phyloP scores from a whole-genome alignment of 2,329 filamentous ascomycete species.

The Coniochaeta prunicola region DNA sequence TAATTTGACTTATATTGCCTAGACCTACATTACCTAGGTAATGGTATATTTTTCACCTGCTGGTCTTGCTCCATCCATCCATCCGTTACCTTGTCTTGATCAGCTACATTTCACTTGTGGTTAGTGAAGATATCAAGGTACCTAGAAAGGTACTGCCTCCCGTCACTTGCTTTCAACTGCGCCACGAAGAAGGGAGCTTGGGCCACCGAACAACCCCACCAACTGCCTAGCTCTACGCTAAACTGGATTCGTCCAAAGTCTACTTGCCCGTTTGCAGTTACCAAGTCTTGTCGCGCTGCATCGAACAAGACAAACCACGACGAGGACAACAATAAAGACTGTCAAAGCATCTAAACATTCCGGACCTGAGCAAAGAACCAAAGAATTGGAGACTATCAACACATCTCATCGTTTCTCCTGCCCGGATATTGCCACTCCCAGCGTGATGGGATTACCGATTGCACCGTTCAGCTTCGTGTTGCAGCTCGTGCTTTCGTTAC shows the following conservation, averaged over 20 bases:
- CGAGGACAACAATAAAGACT: not conserved
- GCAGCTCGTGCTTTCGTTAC: not conserved
- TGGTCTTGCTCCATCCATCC: no score
- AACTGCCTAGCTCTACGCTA: not conserved
- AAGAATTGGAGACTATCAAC: not conserved
- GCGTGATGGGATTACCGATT: slow-evolving; percentile 2
- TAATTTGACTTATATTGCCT: no score
- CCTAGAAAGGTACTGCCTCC: not conserved
- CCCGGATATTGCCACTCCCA: not conserved
- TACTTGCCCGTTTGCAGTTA: not conserved
- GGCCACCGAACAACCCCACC: not conserved
- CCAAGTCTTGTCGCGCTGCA: not conserved
- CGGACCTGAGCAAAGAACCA: not conserved
- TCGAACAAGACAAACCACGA: not conserved
- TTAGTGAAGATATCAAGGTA: not conserved
- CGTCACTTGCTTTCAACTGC: not conserved
- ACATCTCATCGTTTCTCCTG: not conserved
- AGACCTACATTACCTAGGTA: no score
- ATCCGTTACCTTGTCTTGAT: no score
- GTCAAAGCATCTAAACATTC: not conserved
- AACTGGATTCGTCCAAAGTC: not conserved
- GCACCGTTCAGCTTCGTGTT: not conserved
- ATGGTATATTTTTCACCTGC: no score
- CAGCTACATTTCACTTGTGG: no score
- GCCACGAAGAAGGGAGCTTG: not conserved